Conservation (phyloP, 257 asterid species). For the Marsdenia floribunda region DNA sequence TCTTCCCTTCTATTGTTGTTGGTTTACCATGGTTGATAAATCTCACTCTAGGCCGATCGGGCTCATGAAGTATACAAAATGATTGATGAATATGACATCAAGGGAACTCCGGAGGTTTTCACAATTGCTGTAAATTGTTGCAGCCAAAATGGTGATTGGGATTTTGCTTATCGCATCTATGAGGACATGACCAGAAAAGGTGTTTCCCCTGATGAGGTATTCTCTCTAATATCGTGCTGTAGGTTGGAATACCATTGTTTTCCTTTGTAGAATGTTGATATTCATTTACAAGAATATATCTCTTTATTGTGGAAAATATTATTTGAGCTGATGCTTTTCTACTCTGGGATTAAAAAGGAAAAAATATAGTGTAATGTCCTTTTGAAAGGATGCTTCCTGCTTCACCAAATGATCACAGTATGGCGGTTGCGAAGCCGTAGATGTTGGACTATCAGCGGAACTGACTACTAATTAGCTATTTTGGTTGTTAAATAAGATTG, state of each 20-base stretch:
- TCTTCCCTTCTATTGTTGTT: conserved; percentile 14
- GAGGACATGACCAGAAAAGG: conserved; percentile 80
- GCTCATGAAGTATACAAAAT: conserved; percentile 79
- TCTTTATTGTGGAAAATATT: background rate
- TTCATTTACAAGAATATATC: background rate
- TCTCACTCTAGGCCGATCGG: conserved; percentile 58
- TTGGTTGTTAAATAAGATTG: background rate
- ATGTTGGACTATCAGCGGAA: background rate
- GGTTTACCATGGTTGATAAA: conserved; percentile 15
- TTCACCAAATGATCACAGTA: background rate
- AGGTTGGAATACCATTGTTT: conserved; percentile 15
- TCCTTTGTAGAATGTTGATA: background rate
- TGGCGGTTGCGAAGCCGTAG: background rate
- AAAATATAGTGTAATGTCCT: background rate
- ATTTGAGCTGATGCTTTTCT: background rate
- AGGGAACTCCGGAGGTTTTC: conserved; percentile 91
- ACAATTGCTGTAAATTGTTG: conserved; percentile 96
- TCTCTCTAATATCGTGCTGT: conserved; percentile 12
- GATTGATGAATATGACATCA: conserved; percentile 69
- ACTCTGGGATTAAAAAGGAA: background rate
- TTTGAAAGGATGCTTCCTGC: background rate
- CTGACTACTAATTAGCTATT: background rate
- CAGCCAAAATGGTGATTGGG: conserved; percentile 92
- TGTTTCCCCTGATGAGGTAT: conserved; percentile 93
- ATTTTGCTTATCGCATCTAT: conserved; percentile 73